These are phyloP conservation scores for Cryphonectria nitschkei DNA, from an alignment of 2,329 filamentous ascomycete species.

Conservation along the genomic window DNA sequence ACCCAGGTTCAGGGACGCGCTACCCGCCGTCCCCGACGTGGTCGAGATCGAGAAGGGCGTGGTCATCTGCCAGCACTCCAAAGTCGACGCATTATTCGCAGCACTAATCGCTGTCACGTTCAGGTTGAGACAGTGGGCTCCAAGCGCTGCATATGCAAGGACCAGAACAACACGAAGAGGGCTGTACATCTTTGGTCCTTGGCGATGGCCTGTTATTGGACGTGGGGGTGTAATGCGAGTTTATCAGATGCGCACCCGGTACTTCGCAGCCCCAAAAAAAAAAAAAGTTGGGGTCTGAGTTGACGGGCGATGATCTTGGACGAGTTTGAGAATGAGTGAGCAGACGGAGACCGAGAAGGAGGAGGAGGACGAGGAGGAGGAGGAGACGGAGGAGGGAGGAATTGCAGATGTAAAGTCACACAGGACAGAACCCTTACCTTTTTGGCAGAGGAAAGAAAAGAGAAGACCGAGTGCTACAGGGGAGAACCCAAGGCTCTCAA, in stretches of 20 bases:
- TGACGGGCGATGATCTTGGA: slow-evolving; percentile 7
- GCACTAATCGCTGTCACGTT: slow-evolving; percentile 46
- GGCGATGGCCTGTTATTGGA: not conserved
- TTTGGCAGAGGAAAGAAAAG: not conserved
- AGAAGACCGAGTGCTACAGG: not conserved
- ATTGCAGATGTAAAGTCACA: not conserved
- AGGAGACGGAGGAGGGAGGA: not conserved
- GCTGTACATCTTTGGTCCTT: slow-evolving; percentile 14
- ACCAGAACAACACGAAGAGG: slow-evolving; percentile 9
- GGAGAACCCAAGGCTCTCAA: not conserved
- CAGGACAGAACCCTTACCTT: not conserved
- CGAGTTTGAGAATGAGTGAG: not conserved
- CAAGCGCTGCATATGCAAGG: slow-evolving; percentile 7
- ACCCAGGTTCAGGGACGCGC: slow-evolving; percentile 38
- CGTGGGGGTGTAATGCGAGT: not conserved
- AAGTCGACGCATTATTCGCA: slow-evolving; percentile 40
- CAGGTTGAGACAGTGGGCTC: slow-evolving; percentile 31
- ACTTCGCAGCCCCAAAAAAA: not conserved
- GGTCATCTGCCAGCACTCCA: slow-evolving; percentile 50
- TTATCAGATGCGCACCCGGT: not conserved
- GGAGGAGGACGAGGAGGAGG: not conserved
- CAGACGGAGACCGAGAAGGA: not conserved
- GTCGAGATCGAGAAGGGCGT: slow-evolving; percentile 40
- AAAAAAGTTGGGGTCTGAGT: not conserved
- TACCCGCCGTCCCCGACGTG: slow-evolving; percentile 39